Evolutionary conservation across 345 rosid genomes (phyloP).

Genomic region (Syzygium aromaticum): DNA sequence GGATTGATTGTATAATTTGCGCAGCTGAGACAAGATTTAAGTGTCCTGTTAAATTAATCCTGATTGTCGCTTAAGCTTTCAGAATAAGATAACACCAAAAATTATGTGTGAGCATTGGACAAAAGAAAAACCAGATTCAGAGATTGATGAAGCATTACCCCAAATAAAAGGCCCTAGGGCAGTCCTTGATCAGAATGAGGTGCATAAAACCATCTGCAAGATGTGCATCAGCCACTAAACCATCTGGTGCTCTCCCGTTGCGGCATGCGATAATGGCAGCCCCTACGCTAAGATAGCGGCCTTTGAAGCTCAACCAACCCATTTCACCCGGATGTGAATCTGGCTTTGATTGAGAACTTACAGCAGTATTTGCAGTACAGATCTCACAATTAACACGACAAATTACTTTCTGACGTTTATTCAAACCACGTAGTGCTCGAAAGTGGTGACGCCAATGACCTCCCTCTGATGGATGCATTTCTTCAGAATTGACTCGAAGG

Average conservation of each 20-base stretch:
- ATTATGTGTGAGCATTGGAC: background rate
- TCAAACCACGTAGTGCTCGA: slow-evolving; percentile 19
- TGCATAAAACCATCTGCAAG: slow-evolving; percentile 92
- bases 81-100: background rate
- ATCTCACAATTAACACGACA: slow-evolving; percentile 66
- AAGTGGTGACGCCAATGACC: slow-evolving; percentile 18
- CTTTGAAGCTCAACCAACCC: slow-evolving; percentile 61
- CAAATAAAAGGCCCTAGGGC: slow-evolving; percentile 71
- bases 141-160: slow-evolving; percentile 35
- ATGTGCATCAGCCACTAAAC: slow-evolving; percentile 94
- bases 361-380: slow-evolving; percentile 34
- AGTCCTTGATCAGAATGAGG: slow-evolving; percentile 75
- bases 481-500: slow-evolving; percentile 49
- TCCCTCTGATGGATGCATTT: slow-evolving; percentile 16
- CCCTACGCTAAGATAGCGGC: slow-evolving; percentile 73
- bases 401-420: slow-evolving; percentile 46
- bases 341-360: background rate
- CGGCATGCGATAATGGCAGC: slow-evolving; percentile 88
- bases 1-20: background rate
- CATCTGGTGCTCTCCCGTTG: slow-evolving; percentile 92
- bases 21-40: background rate
- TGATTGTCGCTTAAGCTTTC: background rate
- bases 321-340: slow-evolving; percentile 21
- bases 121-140: background rate
- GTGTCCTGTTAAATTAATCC: background rate